phyloP scores from a whole-genome alignment of 768 basidiomycete genomes.

The Thelephora aurantiotincta region DNA sequence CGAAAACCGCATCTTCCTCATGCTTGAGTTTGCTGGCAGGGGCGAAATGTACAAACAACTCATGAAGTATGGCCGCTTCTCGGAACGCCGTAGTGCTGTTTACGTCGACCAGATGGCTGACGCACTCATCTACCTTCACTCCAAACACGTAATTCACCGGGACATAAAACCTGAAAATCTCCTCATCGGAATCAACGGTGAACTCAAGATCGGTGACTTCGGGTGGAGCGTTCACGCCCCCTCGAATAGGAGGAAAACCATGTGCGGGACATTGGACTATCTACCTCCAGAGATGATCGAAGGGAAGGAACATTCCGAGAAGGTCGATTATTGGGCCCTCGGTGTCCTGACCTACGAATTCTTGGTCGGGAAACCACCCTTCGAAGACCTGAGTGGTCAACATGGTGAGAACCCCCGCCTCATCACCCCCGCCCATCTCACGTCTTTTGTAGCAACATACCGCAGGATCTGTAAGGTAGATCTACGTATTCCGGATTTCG shows the following conservation, averaged over 20 bases:
- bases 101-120: conserved; percentile 99
- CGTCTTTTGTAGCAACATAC: conserved; percentile 55
- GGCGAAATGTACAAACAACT: conserved; percentile 97
- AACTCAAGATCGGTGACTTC: conserved; percentile 96
- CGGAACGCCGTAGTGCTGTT: conserved; percentile 74
- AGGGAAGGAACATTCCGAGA: conserved; percentile 75
- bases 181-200: conserved; percentile 86
- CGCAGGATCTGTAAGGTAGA: conserved; percentile 83
- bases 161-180: conserved; percentile 99
- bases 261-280: conserved; percentile 95
- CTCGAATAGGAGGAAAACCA: conserved; percentile 73
- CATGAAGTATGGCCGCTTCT: conserved; percentile 72
- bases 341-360: conserved; percentile 97
- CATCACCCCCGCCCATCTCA: conserved; percentile 4
- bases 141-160: conserved; percentile 95
- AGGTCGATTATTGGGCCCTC: conserved; percentile 92
- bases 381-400: conserved; percentile 73
- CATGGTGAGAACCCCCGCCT: conserved; percentile 35
- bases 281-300: conserved; percentile 99
- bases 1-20: conserved; percentile 91
- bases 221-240: conserved; percentile 99
- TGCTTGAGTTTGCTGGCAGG: conserved; percentile 95
- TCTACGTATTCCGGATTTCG: conserved; percentile 30
- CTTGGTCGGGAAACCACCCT: conserved; percentile 69
- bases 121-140: conserved; percentile 81